Percentiles rank a stretch among this genome's conserved stretches.
phyloP scores from a whole-genome alignment of 495 filamentous ascomycete species.

The Hypoxylon fuscum region DNA sequence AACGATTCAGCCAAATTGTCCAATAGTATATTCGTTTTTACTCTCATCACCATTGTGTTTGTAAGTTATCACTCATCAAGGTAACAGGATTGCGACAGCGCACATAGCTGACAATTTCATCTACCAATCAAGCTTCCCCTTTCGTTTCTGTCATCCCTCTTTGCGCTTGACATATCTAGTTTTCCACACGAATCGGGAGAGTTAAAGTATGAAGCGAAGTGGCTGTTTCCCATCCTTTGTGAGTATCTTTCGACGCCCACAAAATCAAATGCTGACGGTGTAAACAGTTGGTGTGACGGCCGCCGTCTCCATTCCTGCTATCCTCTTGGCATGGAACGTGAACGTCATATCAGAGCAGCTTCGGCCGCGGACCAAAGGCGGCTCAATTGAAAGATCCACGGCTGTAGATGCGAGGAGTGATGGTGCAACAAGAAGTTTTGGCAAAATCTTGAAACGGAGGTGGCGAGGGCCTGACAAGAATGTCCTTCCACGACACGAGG shows the following conservation, averaged over 20 bases:
- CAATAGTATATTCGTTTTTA: conserved; percentile 25
- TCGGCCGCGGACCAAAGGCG: not conserved
- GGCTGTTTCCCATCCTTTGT: conserved; percentile 29
- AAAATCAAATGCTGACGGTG: not conserved
- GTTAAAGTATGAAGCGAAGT: conserved; percentile 21
- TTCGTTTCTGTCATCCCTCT: conserved; percentile 30
- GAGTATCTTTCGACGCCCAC: not conserved
- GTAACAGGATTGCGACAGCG: not conserved
- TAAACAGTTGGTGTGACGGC: conserved; percentile 16
- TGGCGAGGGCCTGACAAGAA: not conserved
- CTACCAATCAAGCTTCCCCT: conserved; percentile 29
- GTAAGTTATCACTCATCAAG: conserved; percentile 3
- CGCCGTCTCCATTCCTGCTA: conserved; percentile 20
- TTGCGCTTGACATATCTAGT: conserved; percentile 20
- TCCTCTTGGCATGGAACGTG: conserved; percentile 21
- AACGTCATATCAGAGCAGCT: conserved; percentile 13
- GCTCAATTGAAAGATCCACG: not conserved
- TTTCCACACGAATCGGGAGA: conserved; percentile 26
- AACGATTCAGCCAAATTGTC: conserved; percentile 20
- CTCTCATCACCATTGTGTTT: conserved; percentile 26
- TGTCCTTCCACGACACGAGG: not conserved
- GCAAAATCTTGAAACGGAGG: not conserved
- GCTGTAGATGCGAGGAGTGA: not conserved
- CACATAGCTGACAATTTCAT: conserved; percentile 3
- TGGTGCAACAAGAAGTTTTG: not conserved